These are phyloP conservation scores for Plenodomus biglobosus DNA, from an alignment of 2,329 filamentous ascomycete genomes.

Conservation along the genomic window DNA sequence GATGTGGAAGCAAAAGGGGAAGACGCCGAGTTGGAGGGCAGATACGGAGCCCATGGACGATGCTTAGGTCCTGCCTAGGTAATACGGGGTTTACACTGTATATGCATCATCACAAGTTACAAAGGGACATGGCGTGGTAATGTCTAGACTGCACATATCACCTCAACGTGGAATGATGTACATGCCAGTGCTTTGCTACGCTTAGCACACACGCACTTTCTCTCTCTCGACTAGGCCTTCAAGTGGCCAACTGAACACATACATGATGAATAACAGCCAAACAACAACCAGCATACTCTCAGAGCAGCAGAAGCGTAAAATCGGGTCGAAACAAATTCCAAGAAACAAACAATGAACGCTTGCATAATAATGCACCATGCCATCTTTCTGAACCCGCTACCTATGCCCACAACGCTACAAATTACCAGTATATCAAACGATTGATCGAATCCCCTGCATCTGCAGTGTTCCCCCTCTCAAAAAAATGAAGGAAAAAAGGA, in stretches of 20 bases:
- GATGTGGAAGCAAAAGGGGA: slow-evolving; percentile 63
- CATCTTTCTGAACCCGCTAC: background rate
- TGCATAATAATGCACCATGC: background rate
- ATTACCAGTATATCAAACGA: background rate
- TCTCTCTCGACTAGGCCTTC: too few species aligned
- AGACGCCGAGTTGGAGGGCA: slow-evolving; percentile 35
- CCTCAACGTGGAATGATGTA: too few species aligned
- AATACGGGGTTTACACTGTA: background rate
- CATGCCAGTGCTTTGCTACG: too few species aligned
- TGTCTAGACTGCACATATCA: background rate
- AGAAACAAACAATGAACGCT: background rate
- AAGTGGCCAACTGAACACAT: too few species aligned
- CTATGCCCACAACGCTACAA: background rate
- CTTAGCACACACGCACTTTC: too few species aligned
- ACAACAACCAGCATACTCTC: too few species aligned
- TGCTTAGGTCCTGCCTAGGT: background rate
- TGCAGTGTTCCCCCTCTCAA: too few species aligned
- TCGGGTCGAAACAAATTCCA: too few species aligned
- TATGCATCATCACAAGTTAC: too few species aligned
- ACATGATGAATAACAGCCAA: too few species aligned
- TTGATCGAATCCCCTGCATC: slow-evolving; percentile 12
- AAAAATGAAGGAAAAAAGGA: too few species aligned
- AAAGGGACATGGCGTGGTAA: background rate
- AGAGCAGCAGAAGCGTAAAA: too few species aligned
- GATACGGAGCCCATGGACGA: slow-evolving; percentile 26